Evolutionary conservation across 2,329 filamentous ascomycete genomes (phyloP), one percentile per base, ranked within the genome.

Genomic region (Ophiocordyceps polyrhachis-furcata): DNA sequence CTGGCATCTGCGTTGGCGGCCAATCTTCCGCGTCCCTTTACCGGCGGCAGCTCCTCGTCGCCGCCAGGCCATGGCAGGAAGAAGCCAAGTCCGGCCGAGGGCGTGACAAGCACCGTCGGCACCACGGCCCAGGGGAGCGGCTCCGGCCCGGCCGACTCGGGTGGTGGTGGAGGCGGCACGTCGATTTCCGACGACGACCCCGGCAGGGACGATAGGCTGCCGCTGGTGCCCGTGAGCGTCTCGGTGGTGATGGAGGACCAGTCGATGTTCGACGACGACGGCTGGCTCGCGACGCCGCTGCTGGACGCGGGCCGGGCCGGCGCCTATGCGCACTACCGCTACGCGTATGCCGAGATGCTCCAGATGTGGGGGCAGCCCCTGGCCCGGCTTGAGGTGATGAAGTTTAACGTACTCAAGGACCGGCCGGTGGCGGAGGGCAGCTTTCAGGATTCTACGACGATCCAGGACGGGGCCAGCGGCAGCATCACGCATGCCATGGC

Each of bases 181-280:
- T 74, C 72, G 0, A 53, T 72, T 14, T 73, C 70, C 1, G 73
- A 76, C 41, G 73, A 76, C 40, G 71, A 75, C 8, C 58, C 57
- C 19, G 62, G 62, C 15, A 60, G 62, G 43, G 70, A 73, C 4
- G 68, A 71, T 13, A 47, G 61, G 13, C 54, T 68, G 5, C 61
- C 67, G 9, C 56, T 72, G 48, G 63, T 75, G 2, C 70, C 72
- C 5, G 64, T 71, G 15, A 67, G 63, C 20, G 69, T 76, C 5
- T 63, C 66, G 1, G 63, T 79, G 7, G 63, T 66, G 7, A 65
- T 80, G 50, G 70, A 74, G 53, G 76, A 82, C 49, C 74, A 78
- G 49, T 68, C 69, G n/a, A 66, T 72, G 19, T 82, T 82, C 51
- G 79, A 82, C 50, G 77, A 81, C 44, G 78, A 82, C 53, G 77